A percentile compares a stretch with the other conserved stretches of the same genome.
These are phyloP conservation scores for Knufia petricola DNA, from an alignment of 2,329 filamentous ascomycete genomes.

Conservation along the genomic window DNA sequence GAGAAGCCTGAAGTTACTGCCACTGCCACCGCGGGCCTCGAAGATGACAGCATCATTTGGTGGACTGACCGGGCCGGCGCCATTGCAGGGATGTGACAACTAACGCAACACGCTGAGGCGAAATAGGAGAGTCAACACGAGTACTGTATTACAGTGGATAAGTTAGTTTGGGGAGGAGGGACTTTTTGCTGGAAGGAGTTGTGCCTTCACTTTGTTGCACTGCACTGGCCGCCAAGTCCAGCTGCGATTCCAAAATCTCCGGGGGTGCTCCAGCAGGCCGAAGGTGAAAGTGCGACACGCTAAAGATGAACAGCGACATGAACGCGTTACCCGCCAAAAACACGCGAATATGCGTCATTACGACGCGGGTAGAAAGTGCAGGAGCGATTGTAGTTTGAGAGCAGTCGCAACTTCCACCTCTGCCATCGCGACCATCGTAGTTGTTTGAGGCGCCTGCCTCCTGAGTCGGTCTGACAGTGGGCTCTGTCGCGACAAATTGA, in stretches of 20 bases:
- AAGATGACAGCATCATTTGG: not conserved
- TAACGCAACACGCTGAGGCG: not conserved
- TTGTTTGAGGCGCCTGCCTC: slow-evolving; percentile 4
- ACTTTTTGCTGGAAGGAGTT: not conserved
- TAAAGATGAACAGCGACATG: not conserved
- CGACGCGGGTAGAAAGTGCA: not conserved
- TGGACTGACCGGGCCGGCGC: not conserved
- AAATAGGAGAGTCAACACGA: not conserved
- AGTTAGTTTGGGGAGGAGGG: not conserved
- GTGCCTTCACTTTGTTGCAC: no score
- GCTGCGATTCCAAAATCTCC: not conserved
- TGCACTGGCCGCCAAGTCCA: no score
- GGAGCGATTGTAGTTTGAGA: not conserved
- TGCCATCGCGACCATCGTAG: not conserved
- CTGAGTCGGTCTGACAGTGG: not conserved
- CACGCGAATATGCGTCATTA: not conserved
- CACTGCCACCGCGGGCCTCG: not conserved
- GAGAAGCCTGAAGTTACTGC: not conserved
- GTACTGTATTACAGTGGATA: not conserved
- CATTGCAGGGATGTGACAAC: not conserved
- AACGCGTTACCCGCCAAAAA: not conserved
- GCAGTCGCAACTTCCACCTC: not conserved
- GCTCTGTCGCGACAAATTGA: slow-evolving; percentile 6
- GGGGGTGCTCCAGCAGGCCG: not conserved
- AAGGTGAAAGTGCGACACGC: not conserved